Evolutionary conservation across 2,329 filamentous ascomycete species (phyloP).

Genomic region (Apiospora arundinis): DNA sequence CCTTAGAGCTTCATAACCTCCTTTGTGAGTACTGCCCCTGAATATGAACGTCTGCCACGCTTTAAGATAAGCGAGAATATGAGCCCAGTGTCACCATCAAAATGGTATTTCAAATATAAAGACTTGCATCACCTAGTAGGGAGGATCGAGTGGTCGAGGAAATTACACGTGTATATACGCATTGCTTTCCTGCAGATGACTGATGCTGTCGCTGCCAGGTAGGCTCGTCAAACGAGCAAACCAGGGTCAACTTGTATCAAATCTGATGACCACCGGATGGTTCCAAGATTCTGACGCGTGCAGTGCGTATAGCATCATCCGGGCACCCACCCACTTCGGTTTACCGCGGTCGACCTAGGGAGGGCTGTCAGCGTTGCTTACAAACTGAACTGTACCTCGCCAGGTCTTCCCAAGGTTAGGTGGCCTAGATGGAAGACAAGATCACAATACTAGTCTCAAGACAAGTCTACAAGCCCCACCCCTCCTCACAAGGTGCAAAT

Average conservation of each 20-base stretch:
- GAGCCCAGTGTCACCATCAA: neutral
- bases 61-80: neutral
- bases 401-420: too few species aligned
- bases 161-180: neutral
- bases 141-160: neutral
- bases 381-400: neutral
- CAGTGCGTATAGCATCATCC: neutral
- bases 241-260: neutral
- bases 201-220: neutral
- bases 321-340: neutral
- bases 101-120: neutral
- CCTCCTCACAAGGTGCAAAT: too few species aligned
- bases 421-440: neutral
- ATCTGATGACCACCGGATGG: neutral
- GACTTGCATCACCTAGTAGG: neutral
- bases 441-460: neutral
- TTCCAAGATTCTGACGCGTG: neutral
- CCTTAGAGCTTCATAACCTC: neutral
- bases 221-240: neutral
- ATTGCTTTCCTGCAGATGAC: neutral
- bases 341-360: neutral
- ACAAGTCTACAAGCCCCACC: too few species aligned
- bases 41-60: neutral
- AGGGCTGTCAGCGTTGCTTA: neutral
- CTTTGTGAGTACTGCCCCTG: neutral